Conservation (phyloP, 2,329 filamentous ascomycete species). For the Dothideomycetes sp. region DNA sequence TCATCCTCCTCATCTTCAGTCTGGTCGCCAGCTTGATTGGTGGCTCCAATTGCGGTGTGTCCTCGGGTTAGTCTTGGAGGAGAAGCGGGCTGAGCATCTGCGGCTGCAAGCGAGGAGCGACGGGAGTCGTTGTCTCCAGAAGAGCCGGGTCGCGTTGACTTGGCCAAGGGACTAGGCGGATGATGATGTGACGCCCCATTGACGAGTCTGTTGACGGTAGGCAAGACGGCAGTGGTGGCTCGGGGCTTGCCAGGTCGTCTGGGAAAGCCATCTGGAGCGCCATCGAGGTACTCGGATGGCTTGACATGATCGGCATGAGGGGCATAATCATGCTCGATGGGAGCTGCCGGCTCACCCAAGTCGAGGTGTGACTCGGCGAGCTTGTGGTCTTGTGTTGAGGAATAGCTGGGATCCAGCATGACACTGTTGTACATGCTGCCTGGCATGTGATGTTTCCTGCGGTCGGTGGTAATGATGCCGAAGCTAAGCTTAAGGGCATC, state of each 20-base stretch:
- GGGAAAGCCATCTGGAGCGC: slow-evolving; percentile 2
- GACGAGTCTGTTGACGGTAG: slow-evolving; percentile 13
- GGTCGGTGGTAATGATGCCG: slow-evolving; percentile 84
- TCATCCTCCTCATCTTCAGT: not conserved
- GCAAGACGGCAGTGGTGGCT: slow-evolving; percentile 12
- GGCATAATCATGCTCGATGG: slow-evolving; percentile 18
- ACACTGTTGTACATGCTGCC: slow-evolving; percentile 67
- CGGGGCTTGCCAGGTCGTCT: slow-evolving; percentile 10
- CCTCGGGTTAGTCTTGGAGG: not conserved
- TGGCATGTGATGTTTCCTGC: slow-evolving; percentile 32
- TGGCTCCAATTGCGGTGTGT: not conserved
- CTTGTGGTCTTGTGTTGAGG: slow-evolving; percentile 14
- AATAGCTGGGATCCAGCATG: slow-evolving; percentile 31
- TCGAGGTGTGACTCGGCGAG: slow-evolving; percentile 21
- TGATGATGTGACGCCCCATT: slow-evolving; percentile 14
- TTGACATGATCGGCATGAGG: slow-evolving; percentile 10
- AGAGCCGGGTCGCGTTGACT: slow-evolving; percentile 20
- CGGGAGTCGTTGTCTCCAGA: slow-evolving; percentile 3
- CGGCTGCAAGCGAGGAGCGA: not conserved
- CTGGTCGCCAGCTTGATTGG: not conserved
- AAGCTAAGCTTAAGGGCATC: slow-evolving; percentile 97
- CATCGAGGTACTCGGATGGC: slow-evolving; percentile 5
- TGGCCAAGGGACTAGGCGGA: slow-evolving; percentile 20
- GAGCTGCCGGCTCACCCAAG: slow-evolving; percentile 10
- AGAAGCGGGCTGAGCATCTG: too few relatives aligned